Conservation (phyloP, 371 early-diverging fungal genomes). For the Parasitella parasitica region DNA sequence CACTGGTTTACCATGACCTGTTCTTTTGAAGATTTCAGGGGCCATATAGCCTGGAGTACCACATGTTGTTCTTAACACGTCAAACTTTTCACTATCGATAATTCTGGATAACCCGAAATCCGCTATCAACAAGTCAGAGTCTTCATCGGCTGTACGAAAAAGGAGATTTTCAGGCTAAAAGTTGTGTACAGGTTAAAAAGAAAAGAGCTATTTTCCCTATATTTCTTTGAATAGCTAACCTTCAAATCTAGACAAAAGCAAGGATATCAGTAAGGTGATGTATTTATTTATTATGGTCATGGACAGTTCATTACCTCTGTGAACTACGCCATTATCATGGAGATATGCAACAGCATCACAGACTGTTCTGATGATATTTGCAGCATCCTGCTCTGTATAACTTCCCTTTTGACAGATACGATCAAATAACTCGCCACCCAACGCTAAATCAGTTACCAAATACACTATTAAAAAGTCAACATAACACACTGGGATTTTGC, state of each 20-base stretch:
- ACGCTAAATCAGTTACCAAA: slow-evolving; percentile 86
- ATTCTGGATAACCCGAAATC: slow-evolving; percentile 88
- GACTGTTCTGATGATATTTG: slow-evolving; percentile 73
- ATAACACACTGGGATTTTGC: no score
- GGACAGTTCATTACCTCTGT: slow-evolving; percentile 71
- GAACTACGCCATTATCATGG: slow-evolving; percentile 85
- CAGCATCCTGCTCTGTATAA: slow-evolving; percentile 88
- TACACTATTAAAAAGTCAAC: no score
- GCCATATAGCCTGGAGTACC: slow-evolving; percentile 91
- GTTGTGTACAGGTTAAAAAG: neutral
- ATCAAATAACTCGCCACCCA: slow-evolving; percentile 91
- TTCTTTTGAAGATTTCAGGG: slow-evolving; percentile 79
- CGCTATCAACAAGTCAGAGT: slow-evolving; percentile 76
- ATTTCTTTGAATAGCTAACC: slow-evolving; percentile 29
- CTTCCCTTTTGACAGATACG: slow-evolving; percentile 79
- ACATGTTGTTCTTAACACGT: slow-evolving; percentile 77
- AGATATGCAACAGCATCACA: slow-evolving; percentile 79
- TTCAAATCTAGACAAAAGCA: slow-evolving; percentile 39
- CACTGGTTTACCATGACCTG: slow-evolving; percentile 67
- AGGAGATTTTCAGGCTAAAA: slow-evolving; percentile 85
- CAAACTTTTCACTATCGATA: slow-evolving; percentile 77
- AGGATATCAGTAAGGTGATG: neutral
- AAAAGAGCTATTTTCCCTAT: neutral
- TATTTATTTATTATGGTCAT: no score
- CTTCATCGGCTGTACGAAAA: slow-evolving; percentile 71